Base-by-base conservation (phyloP, 2,329 filamentous ascomycete species). In the Truncatella angustata region DNA sequence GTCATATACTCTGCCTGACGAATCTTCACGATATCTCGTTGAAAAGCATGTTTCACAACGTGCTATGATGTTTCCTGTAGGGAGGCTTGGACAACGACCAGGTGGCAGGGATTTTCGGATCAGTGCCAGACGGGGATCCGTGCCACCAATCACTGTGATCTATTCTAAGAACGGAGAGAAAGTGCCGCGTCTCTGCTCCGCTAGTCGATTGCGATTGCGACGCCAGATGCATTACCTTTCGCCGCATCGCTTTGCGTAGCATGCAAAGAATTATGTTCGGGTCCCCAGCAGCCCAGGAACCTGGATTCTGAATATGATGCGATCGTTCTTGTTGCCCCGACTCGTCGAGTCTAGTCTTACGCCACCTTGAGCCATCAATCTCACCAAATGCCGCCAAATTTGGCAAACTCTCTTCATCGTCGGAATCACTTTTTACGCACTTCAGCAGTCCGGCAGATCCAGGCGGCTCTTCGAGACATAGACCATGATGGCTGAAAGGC, bases 91-190 rank as follows among this genome's bases (percentile, higher is more conserved):
- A 6, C 4, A n/a, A n/a, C n/a, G n/a, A n/a, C n/a, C n/a, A 9
- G 43, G 43, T 28, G 5, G 16, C 7, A 16, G n/a, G n/a, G n/a
- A n/a, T n/a, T n/a, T n/a, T n/a, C n/a, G n/a, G n/a, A n/a, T n/a
- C n/a, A n/a, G n/a, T n/a, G n/a, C n/a, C 30, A 46, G 30, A 16
- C 20, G 45, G 37, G 45, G 45, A 30, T 49, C 45, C 45, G 20
- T 24, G 20, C 21, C 45, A 37, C 45, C 45, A 49, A 39, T 49
- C 30, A 35, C 30, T 24, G 45, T 12, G 16, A 23, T 37, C 45
- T 49, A 49, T 49, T 49, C 37, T 14, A 9, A 34, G 45, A 49
- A 39, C 45, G 45, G 45, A 37, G 45, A 37, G 16, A 23, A 37
- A 37, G 30, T 49, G 45, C 45, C 45, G 45, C 45, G 20, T 28